These are phyloP conservation scores for Geranomyces michiganensis DNA, from an alignment of 192 early-diverging fungal species.

Conservation along the genomic window DNA sequence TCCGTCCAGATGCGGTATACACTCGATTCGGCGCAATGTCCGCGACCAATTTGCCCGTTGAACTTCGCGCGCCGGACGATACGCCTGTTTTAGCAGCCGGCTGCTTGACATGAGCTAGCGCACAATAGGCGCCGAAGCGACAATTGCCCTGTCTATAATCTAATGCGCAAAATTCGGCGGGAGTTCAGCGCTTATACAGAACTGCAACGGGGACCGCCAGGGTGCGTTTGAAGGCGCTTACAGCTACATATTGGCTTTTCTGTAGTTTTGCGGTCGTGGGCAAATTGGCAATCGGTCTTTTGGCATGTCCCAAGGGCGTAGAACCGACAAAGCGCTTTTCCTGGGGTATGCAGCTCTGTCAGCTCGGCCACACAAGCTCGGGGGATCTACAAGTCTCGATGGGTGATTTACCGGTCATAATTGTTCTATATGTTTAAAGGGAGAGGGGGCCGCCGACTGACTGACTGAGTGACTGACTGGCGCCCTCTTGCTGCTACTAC, in stretches of 20 bases:
- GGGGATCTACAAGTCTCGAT: no score
- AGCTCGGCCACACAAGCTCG: no score
- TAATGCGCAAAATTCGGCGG: conserved; percentile 1
- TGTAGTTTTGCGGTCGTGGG: conserved; percentile 14
- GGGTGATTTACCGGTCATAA: no score
- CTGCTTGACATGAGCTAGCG: conserved; percentile 22
- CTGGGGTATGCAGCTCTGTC: not conserved
- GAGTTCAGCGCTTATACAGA: not conserved
- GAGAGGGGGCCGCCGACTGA: no score
- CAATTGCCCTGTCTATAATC: conserved; percentile 33
- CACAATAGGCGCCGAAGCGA: conserved; percentile 30
- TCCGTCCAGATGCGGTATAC: not conserved
- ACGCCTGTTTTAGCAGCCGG: not conserved
- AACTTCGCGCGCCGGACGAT: not conserved
- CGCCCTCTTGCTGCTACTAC: no score
- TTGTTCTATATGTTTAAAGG: no score
- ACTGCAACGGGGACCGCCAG: not conserved
- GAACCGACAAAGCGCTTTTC: conserved; percentile 22
- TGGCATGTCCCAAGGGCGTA: conserved; percentile 27
- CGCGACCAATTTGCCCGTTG: not conserved
- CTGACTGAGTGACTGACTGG: no score
- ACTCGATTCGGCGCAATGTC: no score
- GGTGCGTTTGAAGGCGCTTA: no score
- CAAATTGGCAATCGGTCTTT: conserved; percentile 21
- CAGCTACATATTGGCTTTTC: conserved; percentile 26